Percentiles rank a stretch among this genome's conserved stretches.
These are phyloP conservation scores for Diospyros kaki DNA, from an alignment of 148 eudicot species.

Conservation along the genomic window DNA sequence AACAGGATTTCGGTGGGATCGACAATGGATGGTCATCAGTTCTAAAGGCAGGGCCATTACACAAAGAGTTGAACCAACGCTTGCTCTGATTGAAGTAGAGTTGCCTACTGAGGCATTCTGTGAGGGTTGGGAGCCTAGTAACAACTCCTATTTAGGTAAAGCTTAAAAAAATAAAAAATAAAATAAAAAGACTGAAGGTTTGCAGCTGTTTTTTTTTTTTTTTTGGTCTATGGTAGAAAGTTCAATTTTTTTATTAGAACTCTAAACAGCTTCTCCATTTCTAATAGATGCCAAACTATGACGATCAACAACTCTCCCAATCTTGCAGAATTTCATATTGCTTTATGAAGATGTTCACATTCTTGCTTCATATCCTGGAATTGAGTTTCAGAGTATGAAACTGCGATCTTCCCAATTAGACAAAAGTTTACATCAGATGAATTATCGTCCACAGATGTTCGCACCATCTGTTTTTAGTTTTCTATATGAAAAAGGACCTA, in stretches of 20 bases:
- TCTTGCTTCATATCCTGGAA: not conserved
- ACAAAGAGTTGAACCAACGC: slow-evolving; percentile 82
- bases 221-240: not conserved
- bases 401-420: too few species aligned
- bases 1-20: slow-evolving; percentile 91
- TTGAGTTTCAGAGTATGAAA: not conserved
- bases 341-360: not conserved
- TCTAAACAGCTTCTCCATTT: too few species aligned
- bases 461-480: not conserved
- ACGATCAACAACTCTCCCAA: not conserved
- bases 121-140: slow-evolving; percentile 63
- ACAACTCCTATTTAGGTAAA: slow-evolving; percentile 62
- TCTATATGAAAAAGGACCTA: too few species aligned
- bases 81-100: slow-evolving; percentile 70
- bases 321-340: not conserved
- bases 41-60: slow-evolving; percentile 78
- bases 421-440: not conserved
- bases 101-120: slow-evolving; percentile 68
- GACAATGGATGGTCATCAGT: slow-evolving; percentile 81
- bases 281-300: not conserved
- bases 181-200: not conserved
- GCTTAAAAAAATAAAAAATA: not conserved
- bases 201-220: not conserved
- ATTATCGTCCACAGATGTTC: too few species aligned
- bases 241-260: not conserved